A percentile compares a stretch with the other conserved stretches of the same genome.
Evolutionary conservation across 768 basidiomycete genomes (phyloP).

Genomic region (Pholiota microspora): DNA sequence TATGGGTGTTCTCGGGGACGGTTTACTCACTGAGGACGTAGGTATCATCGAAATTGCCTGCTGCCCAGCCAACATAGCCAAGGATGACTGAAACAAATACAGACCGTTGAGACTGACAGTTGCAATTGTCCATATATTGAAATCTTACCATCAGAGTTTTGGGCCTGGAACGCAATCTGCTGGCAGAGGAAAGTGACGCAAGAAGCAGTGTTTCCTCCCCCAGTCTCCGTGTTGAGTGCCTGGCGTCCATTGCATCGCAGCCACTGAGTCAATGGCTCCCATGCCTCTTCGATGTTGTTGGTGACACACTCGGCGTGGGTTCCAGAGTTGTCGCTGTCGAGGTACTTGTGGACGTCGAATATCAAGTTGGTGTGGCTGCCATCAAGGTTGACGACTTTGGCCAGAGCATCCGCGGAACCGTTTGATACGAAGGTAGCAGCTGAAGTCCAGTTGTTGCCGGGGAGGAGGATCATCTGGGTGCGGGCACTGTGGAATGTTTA

Average conservation of each 20-base stretch:
- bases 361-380: slow-evolving; percentile 43
- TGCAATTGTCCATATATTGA: not conserved
- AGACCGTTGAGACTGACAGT: not conserved
- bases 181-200: slow-evolving; percentile 45
- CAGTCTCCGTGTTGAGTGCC: slow-evolving; percentile 61
- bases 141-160: slow-evolving; percentile 41
- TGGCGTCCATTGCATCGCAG: slow-evolving; percentile 47
- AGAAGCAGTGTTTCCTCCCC: slow-evolving; percentile 50
- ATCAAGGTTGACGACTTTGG: slow-evolving; percentile 43
- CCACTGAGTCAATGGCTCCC: slow-evolving; percentile 47
- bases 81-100: slow-evolving; percentile 35
- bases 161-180: slow-evolving; percentile 43
- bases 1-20: not conserved
- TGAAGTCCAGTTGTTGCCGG: slow-evolving; percentile 58
- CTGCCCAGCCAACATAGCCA: slow-evolving; percentile 58
- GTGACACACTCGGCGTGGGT: slow-evolving; percentile 44
- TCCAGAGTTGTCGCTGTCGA: slow-evolving; percentile 49
- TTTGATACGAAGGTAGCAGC: slow-evolving; percentile 49
- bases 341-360: slow-evolving; percentile 65
- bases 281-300: slow-evolving; percentile 48
- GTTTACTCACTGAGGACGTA: slow-evolving; percentile 28
- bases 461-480: slow-evolving; percentile 54
- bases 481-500: slow-evolving; percentile 35
- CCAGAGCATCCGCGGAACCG: slow-evolving; percentile 48
- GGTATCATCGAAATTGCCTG: slow-evolving; percentile 47